These are phyloP conservation scores for Fistulifera pelliculosa DNA, from an alignment of 108 stramenopile species.

Conservation along the genomic window DNA sequence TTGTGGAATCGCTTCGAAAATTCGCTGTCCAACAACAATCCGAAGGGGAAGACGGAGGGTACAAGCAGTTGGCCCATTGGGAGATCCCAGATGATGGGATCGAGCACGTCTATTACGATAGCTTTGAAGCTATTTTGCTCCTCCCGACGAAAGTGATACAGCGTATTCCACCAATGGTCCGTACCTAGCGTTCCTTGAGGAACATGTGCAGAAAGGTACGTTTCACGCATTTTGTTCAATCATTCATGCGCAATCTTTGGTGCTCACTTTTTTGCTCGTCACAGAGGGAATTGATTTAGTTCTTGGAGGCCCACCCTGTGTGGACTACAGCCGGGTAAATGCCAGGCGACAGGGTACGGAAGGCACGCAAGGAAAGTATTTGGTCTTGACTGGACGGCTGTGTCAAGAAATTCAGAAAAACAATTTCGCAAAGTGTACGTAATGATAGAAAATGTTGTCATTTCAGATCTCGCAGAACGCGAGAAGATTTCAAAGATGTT, in stretches of 20 bases:
- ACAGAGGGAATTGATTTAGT: slow-evolving; percentile 13
- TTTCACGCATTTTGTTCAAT: background rate
- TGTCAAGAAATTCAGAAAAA: slow-evolving; percentile 7
- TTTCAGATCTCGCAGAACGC: background rate
- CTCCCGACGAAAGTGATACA: too few relatives aligned
- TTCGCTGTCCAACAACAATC: background rate
- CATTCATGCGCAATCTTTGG: background rate
- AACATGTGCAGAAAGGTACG: slow-evolving; percentile 2
- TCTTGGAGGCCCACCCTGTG: slow-evolving; percentile 32
- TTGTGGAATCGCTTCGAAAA: slow-evolving; percentile 3
- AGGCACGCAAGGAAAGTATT: slow-evolving; percentile 24
- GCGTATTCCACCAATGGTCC: too few relatives aligned
- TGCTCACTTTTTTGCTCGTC: background rate
- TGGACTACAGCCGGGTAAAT: slow-evolving; percentile 24
- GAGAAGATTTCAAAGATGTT: background rate
- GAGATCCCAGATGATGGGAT: slow-evolving; percentile 10
- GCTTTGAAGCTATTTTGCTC: slow-evolving; percentile 6
- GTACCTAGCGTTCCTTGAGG: background rate
- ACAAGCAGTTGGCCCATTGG: too few relatives aligned
- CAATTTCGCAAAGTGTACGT: slow-evolving; percentile 9
- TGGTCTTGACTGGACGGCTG: slow-evolving; percentile 8
- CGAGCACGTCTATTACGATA: slow-evolving; percentile 18
- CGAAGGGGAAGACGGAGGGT: slow-evolving; percentile 9
- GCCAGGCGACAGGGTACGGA: slow-evolving; percentile 18
- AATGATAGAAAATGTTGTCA: slow-evolving; percentile 25